A percentile compares a stretch with the other conserved stretches of the same genome.
Conservation (phyloP, 1,284 basidiomycete species). For the Hemileia vastatrix region DNA sequence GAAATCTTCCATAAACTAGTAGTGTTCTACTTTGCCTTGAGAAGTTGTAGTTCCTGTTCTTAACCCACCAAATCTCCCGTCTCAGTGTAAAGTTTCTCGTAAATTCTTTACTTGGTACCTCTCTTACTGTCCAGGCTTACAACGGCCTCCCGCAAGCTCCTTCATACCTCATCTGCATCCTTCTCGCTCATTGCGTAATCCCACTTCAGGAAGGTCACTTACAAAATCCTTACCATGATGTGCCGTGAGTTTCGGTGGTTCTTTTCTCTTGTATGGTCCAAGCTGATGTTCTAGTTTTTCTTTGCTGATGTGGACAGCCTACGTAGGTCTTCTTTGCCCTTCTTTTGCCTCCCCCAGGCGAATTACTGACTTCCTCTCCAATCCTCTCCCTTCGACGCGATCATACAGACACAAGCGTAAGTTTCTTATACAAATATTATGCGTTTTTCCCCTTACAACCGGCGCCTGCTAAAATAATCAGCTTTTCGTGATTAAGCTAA, state of each 20-base stretch:
- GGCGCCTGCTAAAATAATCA: too few species aligned
- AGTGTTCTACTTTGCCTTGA: constrained; percentile 1
- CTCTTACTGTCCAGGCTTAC: constrained; percentile 15
- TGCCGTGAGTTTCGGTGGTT: constrained; percentile 17
- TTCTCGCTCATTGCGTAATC: constrained; percentile 23
- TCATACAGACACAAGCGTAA: constrained; percentile 18
- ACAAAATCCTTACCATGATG: constrained; percentile 13
- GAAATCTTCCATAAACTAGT: constrained; percentile 8
- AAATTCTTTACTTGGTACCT: constrained; percentile 21
- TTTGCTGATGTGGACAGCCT: constrained; percentile 23
- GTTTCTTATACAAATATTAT: constrained; percentile 1
- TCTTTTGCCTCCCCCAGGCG: constrained; percentile 4
- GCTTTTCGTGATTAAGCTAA: too few species aligned
- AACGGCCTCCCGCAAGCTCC: constrained; percentile 16
- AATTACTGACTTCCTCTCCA: constrained; percentile 5
- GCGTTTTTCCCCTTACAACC: background rate
- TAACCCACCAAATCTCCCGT: constrained; percentile 17
- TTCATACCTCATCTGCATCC: constrained; percentile 23
- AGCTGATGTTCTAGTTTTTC: constrained; percentile 21
- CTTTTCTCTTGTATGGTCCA: constrained; percentile 6
- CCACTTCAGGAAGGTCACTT: constrained; percentile 11
- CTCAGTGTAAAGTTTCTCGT: constrained; percentile 19
- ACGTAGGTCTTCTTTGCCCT: constrained; percentile 22
- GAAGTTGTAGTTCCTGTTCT: background rate
- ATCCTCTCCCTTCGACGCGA: background rate